A percentile compares a stretch with the other conserved stretches of the same genome.
Evolutionary conservation across 75 land plant genomes (phyloP).

Genomic region (Isoetes taiwanensis): DNA sequence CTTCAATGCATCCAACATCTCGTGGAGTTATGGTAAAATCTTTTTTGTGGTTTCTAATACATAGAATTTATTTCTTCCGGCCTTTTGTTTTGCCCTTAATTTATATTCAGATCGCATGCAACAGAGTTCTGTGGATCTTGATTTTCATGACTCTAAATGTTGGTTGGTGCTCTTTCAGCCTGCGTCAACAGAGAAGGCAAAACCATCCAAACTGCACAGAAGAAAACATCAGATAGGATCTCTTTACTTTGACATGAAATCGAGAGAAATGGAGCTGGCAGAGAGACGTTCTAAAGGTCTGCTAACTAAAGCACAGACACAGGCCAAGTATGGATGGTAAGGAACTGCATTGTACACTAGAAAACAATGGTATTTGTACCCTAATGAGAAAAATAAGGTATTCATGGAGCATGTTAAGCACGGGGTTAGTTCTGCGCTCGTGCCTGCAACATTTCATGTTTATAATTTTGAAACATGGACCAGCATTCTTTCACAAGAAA

Average conservation of each 20-base stretch:
- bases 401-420: too few species aligned
- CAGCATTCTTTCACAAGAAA: too few species aligned
- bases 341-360: too few species aligned
- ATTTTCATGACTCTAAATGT: too few species aligned
- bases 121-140: not conserved
- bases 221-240: conserved; percentile 92
- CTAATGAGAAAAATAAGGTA: too few species aligned
- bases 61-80: not conserved
- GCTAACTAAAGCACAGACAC: conserved; percentile 78
- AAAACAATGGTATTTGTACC: too few species aligned
- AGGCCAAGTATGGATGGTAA: conserved; percentile 97
- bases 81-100: not conserved
- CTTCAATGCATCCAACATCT: too few species aligned
- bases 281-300: conserved; percentile 74
- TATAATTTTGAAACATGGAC: too few species aligned
- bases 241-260: conserved; percentile 67
- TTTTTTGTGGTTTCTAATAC: not conserved
- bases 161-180: conserved; percentile 73
- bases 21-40: not conserved
- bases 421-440: too few species aligned
- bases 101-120: not conserved
- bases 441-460: too few species aligned
- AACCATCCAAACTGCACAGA: conserved; percentile 79
- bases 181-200: conserved; percentile 47
- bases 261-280: conserved; percentile 70